These are phyloP conservation scores for Zygosaccharomyces bisporus DNA, from an alignment of 805 yeast species.

Conservation along the genomic window DNA sequence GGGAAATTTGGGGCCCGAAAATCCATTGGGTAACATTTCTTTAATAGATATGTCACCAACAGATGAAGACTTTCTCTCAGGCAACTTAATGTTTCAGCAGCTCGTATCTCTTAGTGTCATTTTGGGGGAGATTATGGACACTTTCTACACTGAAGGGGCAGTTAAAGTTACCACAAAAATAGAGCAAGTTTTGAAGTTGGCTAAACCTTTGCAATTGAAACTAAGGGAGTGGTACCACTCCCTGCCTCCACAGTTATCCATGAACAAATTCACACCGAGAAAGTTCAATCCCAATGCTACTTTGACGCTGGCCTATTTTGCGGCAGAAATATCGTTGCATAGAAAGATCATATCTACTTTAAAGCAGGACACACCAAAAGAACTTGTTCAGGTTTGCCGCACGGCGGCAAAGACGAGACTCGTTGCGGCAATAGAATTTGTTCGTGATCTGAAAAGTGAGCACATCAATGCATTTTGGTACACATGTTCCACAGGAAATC, in stretches of 20 bases:
- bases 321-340: constrained; percentile 84
- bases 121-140: constrained; percentile 64
- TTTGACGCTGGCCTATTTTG: constrained; percentile 79
- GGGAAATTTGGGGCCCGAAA: constrained; percentile 1
- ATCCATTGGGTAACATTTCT: constrained; percentile 20
- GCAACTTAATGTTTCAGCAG: constrained; percentile 63
- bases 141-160: constrained; percentile 69
- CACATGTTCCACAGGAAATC: constrained; percentile 70
- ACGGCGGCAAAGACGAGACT: constrained; percentile 82
- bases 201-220: constrained; percentile 75
- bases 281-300: constrained; percentile 72
- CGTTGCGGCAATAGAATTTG: constrained; percentile 76
- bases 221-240: constrained; percentile 76
- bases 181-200: constrained; percentile 64
- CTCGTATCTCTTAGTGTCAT: constrained; percentile 64
- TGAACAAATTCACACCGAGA: constrained; percentile 56
- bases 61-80: constrained; percentile 60
- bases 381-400: constrained; percentile 65
- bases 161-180: constrained; percentile 53
- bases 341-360: constrained; percentile 64
- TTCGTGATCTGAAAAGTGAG: constrained; percentile 69
- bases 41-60: constrained; percentile 31
- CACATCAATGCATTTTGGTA: constrained; percentile 91
- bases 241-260: constrained; percentile 59
- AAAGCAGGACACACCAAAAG: constrained; percentile 44